phyloP scores from a whole-genome alignment of 306 rosid species.

The Citrullus amarus region DNA sequence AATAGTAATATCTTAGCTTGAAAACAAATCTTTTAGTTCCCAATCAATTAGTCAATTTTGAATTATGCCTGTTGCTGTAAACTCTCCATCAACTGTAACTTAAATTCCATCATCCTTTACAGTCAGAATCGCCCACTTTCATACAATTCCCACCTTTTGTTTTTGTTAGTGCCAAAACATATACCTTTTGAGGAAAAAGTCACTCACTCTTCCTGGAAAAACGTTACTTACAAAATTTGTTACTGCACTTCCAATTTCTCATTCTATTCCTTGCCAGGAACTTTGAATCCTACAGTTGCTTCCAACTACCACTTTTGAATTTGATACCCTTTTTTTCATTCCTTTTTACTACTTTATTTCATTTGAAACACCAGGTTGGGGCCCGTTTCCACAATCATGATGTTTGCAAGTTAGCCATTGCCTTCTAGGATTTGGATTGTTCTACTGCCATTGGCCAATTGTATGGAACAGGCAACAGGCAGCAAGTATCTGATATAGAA shows the following conservation, averaged over 20 bases:
- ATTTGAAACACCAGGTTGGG: background rate
- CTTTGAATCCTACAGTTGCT: background rate
- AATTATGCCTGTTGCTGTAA: background rate
- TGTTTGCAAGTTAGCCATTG: background rate
- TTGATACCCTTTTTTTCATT: background rate
- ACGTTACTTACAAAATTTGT: background rate
- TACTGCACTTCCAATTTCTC: constrained; percentile 2
- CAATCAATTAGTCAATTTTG: background rate
- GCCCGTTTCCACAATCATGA: background rate
- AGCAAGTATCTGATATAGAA: background rate
- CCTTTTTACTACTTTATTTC: background rate
- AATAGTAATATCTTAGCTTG: background rate
- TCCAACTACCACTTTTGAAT: background rate
- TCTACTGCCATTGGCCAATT: background rate
- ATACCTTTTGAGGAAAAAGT: background rate
- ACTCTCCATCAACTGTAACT: background rate
- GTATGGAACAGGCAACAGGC: background rate
- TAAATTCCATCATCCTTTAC: background rate
- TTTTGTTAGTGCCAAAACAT: background rate
- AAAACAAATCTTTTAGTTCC: background rate
- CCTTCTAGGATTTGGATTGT: background rate
- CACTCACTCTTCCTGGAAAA: background rate
- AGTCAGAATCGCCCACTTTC: constrained; percentile 2
- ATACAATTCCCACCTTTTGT: background rate
- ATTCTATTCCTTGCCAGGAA: background rate